Conservation (phyloP, 768 basidiomycete genomes). For the Hygrophoropsis aurantiaca region DNA sequence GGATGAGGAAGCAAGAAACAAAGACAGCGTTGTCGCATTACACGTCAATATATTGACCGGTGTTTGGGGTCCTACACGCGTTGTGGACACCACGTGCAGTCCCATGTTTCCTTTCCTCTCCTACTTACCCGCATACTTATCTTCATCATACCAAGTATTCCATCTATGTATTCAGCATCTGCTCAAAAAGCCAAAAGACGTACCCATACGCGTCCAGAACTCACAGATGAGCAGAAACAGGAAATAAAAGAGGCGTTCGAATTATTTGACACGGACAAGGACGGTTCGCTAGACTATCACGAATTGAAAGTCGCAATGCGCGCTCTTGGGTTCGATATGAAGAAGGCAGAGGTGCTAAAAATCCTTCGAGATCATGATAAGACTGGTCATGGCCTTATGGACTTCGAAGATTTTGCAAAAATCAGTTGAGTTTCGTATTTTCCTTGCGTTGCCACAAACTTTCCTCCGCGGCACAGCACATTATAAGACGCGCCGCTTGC, state of each 20-base stretch:
- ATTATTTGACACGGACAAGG: constrained; percentile 98
- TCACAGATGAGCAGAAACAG: constrained; percentile 86
- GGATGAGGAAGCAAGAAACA: neutral
- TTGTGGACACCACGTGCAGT: constrained; percentile 23
- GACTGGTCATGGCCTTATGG: constrained; percentile 80
- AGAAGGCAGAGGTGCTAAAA: constrained; percentile 98
- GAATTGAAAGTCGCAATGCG: constrained; percentile 99
- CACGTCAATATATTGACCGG: neutral
- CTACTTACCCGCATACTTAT: neutral
- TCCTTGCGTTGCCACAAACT: neutral
- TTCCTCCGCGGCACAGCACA: neutral
- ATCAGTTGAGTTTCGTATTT: constrained; percentile 66
- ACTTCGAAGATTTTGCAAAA: constrained; percentile 90
- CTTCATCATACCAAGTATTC: neutral
- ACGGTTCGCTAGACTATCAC: constrained; percentile 94
- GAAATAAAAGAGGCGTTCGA: constrained; percentile 99
- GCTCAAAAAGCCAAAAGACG: constrained; percentile 75
- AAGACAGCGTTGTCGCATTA: neutral
- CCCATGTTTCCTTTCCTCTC: no score
- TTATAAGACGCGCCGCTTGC: no score
- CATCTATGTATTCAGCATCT: constrained; percentile 55
- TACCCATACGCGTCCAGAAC: constrained; percentile 75
- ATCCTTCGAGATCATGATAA: constrained; percentile 89
- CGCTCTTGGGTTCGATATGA: constrained; percentile 95
- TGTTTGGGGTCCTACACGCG: constrained; percentile 30